phyloP scores from a whole-genome alignment of 2,329 filamentous ascomycete genomes.

The Diaporthe longicolla region DNA sequence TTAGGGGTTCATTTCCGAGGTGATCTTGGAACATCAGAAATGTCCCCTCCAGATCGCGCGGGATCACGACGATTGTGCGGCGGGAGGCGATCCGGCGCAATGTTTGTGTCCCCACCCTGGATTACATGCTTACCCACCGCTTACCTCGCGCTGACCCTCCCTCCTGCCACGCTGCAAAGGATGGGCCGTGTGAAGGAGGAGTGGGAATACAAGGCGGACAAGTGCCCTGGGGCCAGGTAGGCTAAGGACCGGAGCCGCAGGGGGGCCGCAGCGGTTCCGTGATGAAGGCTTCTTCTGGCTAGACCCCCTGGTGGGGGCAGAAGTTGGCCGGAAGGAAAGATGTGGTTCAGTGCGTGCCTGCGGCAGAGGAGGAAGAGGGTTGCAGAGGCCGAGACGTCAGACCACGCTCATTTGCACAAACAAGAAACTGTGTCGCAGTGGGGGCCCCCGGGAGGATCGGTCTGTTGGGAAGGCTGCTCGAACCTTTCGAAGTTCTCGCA shows the following conservation, averaged over 20 bases:
- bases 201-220: conserved; percentile 1
- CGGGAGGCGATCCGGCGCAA: conserved; percentile 12
- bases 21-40: conserved; percentile 13
- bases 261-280: conserved; percentile 25
- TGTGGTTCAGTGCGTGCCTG: conserved; percentile 8
- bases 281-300: neutral
- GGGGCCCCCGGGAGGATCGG: conserved; percentile 7
- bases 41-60: conserved; percentile 29
- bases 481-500: conserved; percentile 22
- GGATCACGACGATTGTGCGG: conserved; percentile 11
- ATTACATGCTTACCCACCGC: conserved; percentile 15
- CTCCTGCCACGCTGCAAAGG: neutral
- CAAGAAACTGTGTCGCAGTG: conserved; percentile 34
- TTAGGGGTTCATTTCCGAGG: conserved; percentile 19
- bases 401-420: conserved; percentile 37
- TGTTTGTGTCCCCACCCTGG: conserved; percentile 16
- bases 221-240: conserved; percentile 1
- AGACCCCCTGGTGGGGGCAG: conserved; percentile 18
- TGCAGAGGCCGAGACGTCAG: conserved; percentile 28
- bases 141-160: neutral
- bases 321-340: conserved; percentile 27
- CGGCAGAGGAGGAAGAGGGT: neutral
- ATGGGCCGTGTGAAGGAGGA: neutral
- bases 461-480: conserved; percentile 26
- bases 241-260: conserved; percentile 12